These are phyloP conservation scores for Schizosaccharomyces pombe DNA, from an alignment of 805 yeast species.

Conservation along the genomic window DNA sequence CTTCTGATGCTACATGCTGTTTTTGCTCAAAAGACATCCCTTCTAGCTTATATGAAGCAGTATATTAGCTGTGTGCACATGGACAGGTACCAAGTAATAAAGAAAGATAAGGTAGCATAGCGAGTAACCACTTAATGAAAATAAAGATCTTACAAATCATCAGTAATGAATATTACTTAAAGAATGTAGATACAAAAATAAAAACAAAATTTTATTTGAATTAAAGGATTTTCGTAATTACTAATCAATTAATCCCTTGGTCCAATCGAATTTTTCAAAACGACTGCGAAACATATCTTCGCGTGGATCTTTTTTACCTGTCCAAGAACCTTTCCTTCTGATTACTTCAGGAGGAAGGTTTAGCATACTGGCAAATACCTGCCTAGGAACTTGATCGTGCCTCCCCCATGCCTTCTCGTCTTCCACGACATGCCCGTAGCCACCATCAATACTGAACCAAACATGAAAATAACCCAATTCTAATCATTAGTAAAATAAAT, in stretches of 20 bases:
- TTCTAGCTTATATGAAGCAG: neutral
- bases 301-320: conserved; percentile 6
- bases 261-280: neutral
- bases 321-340: conserved; percentile 16
- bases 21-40: neutral
- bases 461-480: conserved; percentile 27
- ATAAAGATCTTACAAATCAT: no score
- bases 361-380: conserved; percentile 25
- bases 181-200: no score
- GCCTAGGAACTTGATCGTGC: conserved; percentile 24
- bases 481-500: conserved; percentile 12
- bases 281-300: neutral
- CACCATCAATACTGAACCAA: conserved; percentile 26
- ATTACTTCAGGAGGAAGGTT: conserved; percentile 18
- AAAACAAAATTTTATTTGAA: no score
- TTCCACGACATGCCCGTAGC: conserved; percentile 29
- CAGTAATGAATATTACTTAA: no score
- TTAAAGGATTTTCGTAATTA: no score
- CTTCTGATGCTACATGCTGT: neutral
- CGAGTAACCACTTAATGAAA: no score
- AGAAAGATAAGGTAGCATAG: no score
- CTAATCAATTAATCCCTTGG: neutral
- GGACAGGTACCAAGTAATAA: no score
- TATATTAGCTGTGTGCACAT: no score
- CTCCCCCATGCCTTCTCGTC: conserved; percentile 22